Evolutionary conservation across 257 asterid genomes (phyloP), one percentile per base, ranked within the genome.

Genomic region (Eustoma russellianum): DNA sequence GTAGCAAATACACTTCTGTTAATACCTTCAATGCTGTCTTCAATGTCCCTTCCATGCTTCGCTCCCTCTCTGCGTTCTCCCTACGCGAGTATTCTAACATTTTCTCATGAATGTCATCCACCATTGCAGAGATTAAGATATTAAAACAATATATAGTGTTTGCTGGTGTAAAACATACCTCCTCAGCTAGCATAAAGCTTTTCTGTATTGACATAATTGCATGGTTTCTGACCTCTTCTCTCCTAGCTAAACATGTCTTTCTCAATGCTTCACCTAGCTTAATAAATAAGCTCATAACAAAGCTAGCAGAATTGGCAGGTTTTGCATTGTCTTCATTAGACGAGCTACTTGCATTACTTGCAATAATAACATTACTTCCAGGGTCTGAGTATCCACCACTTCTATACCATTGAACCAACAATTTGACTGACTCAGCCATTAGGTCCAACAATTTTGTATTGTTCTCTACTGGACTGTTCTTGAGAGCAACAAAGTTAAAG

Each of bases 161-260:
- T 7, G 83, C 57, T 0, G 97, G 93, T 1, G 82, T 73, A 64
- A 81, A 83, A 43, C 82, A 63, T 5, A 92, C 63, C 8, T 92
- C 98, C 70, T 85, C 98, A 0, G 81, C 98, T 16, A 79, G 57
- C 9, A 68, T 1, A 64, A 90, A 87, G 77, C 94, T 79, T 59
- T 65, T 82, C 49, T 85, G 77, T 10, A 92, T 80, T 2, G 97
- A 92, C 14, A 52, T 15, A 13, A 92, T 74, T 0, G 98, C 94
- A 0, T 88, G 97, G 82, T 92, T 92, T 59, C 97, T 51, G 5
- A 85, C 84, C 58, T 92, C 95, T 47, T 88, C 98, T 66, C 98
- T 61, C 46, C 98, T 75, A 0, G 98, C 96, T 48, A 92, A 72
- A 73, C 95, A 87, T 3, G 97, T 85, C 63, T 85, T 85, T 72